Percentiles rank a stretch among this genome's conserved stretches.
Evolutionary conservation across 495 filamentous ascomycete genomes (phyloP).

Genomic region (Trichoderma erinaceum): DNA sequence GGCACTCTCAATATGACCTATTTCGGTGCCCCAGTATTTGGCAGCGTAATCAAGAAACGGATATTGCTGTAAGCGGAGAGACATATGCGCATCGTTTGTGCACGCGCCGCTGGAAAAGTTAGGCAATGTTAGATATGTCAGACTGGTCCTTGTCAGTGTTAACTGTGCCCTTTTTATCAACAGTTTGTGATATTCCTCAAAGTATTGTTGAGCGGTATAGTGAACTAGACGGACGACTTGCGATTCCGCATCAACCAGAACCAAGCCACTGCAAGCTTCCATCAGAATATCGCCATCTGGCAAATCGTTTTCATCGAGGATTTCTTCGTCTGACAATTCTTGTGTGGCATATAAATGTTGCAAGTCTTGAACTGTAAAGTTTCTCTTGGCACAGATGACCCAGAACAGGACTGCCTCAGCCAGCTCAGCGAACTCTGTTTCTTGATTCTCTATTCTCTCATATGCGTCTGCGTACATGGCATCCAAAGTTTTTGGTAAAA

Average conservation of each 20-base stretch:
- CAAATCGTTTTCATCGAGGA: not conserved
- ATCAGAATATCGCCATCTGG: constrained; percentile 12
- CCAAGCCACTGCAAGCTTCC: constrained; percentile 26
- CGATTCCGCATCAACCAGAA: constrained; percentile 26
- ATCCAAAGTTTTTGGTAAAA: not conserved
- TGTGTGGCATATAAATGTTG: constrained; percentile 19
- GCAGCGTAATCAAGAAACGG: constrained; percentile 34
- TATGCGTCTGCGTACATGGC: constrained; percentile 30
- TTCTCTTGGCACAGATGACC: not conserved
- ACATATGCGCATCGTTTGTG: constrained; percentile 23
- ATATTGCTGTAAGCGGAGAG: constrained; percentile 24
- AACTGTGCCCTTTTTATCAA: constrained; percentile 2
- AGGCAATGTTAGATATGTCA: constrained; percentile 17
- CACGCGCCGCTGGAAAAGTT: constrained; percentile 28
- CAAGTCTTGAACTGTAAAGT: constrained; percentile 22
- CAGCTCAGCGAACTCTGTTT: not conserved
- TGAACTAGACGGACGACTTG: constrained; percentile 28
- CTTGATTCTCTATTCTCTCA: constrained; percentile 27
- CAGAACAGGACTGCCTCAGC: not conserved
- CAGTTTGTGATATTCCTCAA: constrained; percentile 18
- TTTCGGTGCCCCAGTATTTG: constrained; percentile 36
- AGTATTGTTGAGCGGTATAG: constrained; percentile 28
- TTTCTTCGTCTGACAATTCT: not conserved
- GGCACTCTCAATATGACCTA: constrained; percentile 3
- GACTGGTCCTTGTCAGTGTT: not conserved